Evolutionary conservation across 2,329 filamentous ascomycete species (phyloP).

Genomic region (Cytospora paraplurivora): DNA sequence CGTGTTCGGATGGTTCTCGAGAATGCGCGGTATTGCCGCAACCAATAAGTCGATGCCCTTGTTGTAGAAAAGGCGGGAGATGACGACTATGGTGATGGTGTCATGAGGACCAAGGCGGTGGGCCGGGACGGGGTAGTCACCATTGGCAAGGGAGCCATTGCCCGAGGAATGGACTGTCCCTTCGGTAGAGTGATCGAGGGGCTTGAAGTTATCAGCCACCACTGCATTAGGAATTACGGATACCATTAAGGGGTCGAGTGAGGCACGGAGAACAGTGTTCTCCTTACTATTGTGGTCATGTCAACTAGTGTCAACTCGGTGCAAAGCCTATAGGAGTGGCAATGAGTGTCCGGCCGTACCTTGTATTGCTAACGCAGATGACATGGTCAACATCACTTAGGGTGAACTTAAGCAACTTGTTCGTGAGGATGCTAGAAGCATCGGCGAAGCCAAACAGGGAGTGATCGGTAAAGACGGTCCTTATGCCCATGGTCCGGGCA

Average conservation of each 20-base stretch:
- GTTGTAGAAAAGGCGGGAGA: slow-evolving; percentile 97
- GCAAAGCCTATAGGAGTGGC: not conserved
- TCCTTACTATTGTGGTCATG: slow-evolving; percentile 69
- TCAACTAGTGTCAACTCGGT: slow-evolving; percentile 28
- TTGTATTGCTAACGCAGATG: slow-evolving; percentile 97
- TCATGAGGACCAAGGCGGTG: slow-evolving; percentile 78
- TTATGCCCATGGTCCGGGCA: slow-evolving; percentile 91
- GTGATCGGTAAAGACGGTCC: slow-evolving; percentile 96
- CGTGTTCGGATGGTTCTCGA: slow-evolving; percentile 87
- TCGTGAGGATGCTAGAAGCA: slow-evolving; percentile 91
- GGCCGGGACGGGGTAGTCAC: slow-evolving; percentile 51
- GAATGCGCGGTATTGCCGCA: slow-evolving; percentile 88
- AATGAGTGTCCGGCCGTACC: slow-evolving; percentile 55
- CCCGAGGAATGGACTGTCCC: slow-evolving; percentile 16
- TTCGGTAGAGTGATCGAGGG: slow-evolving; percentile 53
- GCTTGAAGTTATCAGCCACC: slow-evolving; percentile 93
- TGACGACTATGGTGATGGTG: slow-evolving; percentile 93
- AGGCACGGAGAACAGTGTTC: slow-evolving; percentile 93
- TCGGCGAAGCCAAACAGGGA: slow-evolving; percentile 97
- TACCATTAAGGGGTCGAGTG: slow-evolving; percentile 93
- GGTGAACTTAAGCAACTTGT: slow-evolving; percentile 95
- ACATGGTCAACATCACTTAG: slow-evolving; percentile 97
- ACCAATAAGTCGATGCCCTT: slow-evolving; percentile 98
- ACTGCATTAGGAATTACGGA: slow-evolving; percentile 98
- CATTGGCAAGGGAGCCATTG: slow-evolving; percentile 43